These are phyloP conservation scores for Alopecurus myosuroides DNA, from an alignment of 176 grass and related monocot genomes.

Conservation along the genomic window DNA sequence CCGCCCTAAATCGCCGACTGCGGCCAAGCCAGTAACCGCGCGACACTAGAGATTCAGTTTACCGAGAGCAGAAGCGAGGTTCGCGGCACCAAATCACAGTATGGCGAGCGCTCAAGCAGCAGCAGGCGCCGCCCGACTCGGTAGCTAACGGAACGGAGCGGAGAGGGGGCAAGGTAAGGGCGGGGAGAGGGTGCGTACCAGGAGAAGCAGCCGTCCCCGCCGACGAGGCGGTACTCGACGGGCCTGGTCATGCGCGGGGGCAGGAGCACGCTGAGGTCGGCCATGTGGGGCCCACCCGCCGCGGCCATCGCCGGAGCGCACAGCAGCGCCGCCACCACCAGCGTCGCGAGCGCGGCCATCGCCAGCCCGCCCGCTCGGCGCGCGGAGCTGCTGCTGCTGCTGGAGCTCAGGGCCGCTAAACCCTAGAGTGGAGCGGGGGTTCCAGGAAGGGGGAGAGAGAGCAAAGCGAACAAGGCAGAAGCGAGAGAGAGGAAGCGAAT, in stretches of 20 bases:
- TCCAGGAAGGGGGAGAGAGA: not conserved
- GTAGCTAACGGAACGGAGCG: not conserved
- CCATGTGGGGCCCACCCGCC: slow-evolving; percentile 65
- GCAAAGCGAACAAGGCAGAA: too few species aligned
- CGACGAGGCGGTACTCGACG: slow-evolving; percentile 79
- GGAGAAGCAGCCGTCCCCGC: slow-evolving; percentile 79
- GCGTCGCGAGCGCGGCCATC: slow-evolving; percentile 16
- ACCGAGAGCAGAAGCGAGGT: not conserved
- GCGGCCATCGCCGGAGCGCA: not conserved
- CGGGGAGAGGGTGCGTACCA: slow-evolving; percentile 37
- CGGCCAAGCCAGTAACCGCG: not conserved
- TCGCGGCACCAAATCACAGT: not conserved
- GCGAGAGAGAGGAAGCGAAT: too few species aligned
- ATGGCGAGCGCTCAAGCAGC: not conserved
- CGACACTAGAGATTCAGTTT: not conserved
- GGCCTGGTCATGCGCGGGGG: slow-evolving; percentile 74
- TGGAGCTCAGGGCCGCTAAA: slow-evolving; percentile 23
- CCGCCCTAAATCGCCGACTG: not conserved
- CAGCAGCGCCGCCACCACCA: not conserved
- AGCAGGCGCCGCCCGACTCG: not conserved
- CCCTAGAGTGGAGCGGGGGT: slow-evolving; percentile 40
- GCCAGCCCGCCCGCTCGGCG: slow-evolving; percentile 5
- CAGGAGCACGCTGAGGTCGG: slow-evolving; percentile 89
- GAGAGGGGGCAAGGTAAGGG: not conserved
- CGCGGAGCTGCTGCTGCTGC: not conserved